phyloP scores from a whole-genome alignment of 164 flowering plant species.

The Aristolochia californica region DNA sequence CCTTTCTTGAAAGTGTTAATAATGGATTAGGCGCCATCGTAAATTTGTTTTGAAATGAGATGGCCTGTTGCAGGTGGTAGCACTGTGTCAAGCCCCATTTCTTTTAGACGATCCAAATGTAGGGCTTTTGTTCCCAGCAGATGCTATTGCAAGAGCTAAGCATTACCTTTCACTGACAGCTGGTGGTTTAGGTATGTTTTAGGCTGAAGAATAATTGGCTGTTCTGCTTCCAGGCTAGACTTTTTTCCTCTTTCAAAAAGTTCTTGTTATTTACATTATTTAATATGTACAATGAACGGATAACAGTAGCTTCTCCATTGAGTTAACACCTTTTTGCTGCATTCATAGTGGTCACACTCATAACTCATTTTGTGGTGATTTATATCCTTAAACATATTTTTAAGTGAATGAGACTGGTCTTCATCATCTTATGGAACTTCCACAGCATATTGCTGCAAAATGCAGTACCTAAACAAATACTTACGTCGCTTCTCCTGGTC shows the following conservation, averaged over 20 bases:
- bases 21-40: too few species aligned
- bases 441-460: too few species aligned
- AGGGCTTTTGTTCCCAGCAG: constrained; percentile 89
- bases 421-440: too few species aligned
- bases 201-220: background rate
- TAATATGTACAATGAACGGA: background rate
- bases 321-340: background rate
- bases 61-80: constrained; percentile 60
- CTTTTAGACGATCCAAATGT: constrained; percentile 93
- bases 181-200: constrained; percentile 79
- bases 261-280: background rate
- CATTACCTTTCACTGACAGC: constrained; percentile 75
- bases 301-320: background rate
- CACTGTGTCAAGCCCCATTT: constrained; percentile 98
- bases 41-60: too few species aligned
- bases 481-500: too few species aligned
- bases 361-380: too few species aligned
- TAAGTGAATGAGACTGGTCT: background rate
- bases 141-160: constrained; percentile 93
- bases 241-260: background rate
- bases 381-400: too few species aligned
- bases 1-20: too few species aligned
- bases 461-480: background rate
- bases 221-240: background rate
- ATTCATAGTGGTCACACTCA: too few species aligned